Conservation (phyloP, 495 filamentous ascomycete species). For the Elaphomyces granulatus region DNA sequence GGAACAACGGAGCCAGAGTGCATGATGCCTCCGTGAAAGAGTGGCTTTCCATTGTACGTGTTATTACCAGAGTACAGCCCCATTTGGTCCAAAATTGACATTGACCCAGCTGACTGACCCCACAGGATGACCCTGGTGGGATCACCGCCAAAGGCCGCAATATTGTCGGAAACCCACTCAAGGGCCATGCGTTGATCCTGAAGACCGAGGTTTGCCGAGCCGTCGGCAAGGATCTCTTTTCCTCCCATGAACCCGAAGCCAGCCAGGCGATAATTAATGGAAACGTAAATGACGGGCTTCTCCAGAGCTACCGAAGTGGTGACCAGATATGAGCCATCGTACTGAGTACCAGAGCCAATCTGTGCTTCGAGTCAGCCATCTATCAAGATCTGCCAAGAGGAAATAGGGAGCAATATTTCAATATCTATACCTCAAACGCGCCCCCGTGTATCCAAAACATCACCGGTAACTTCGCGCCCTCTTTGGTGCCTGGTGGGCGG, state of each 20-base stretch:
- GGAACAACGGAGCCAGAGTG: conserved; percentile 52
- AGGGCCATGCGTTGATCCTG: conserved; percentile 32
- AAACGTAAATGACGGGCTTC: conserved; percentile 47
- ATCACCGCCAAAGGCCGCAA: conserved; percentile 37
- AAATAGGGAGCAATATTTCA: no score
- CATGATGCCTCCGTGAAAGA: conserved; percentile 63
- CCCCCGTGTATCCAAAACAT: conserved; percentile 1
- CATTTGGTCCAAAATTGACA: conserved; percentile 60
- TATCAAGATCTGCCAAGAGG: no score
- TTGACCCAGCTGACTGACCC: conserved; percentile 42
- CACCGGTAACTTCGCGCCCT: neutral
- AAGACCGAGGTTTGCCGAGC: conserved; percentile 24
- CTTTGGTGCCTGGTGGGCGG: conserved; percentile 24
- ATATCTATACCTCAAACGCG: conserved; percentile 1
- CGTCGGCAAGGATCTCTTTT: conserved; percentile 43
- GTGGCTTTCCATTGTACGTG: conserved; percentile 50
- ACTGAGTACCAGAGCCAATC: conserved; percentile 43
- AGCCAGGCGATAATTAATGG: conserved; percentile 28
- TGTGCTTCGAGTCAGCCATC: no score
- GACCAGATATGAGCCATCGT: conserved; percentile 43
- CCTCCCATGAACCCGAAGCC: conserved; percentile 41
- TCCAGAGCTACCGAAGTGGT: conserved; percentile 34
- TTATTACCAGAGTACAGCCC: conserved; percentile 52
- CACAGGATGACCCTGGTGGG: conserved; percentile 39
- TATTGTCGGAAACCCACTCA: conserved; percentile 49